A percentile compares a stretch with the other conserved stretches of the same genome.
Conservation (phyloP, 441 rosid genomes). For the Adansonia madagascariensis region DNA sequence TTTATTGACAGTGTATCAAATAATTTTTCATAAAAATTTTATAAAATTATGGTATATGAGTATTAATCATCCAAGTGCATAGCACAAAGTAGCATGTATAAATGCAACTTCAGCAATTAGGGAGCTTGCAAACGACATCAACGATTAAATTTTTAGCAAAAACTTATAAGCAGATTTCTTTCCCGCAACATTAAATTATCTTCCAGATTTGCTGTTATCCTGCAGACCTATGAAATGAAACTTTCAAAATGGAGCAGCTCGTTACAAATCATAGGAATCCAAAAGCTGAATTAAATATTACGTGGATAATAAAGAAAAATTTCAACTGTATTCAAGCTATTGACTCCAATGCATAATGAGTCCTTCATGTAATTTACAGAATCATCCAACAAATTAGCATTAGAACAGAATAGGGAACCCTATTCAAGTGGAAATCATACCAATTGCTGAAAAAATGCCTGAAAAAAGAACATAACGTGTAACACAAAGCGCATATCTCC, state of each 20-base stretch:
- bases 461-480: slow-evolving; percentile 26
- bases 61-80: no score
- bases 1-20: no score
- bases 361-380: slow-evolving; percentile 41
- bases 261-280: not conserved
- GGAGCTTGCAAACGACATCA: no score
- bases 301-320: slow-evolving; percentile 17
- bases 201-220: no score
- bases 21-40: no score
- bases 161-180: no score
- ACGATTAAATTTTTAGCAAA: no score
- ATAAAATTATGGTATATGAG: no score
- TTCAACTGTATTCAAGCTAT: slow-evolving; percentile 32
- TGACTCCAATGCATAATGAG: slow-evolving; percentile 26
- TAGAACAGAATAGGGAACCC: slow-evolving; percentile 29
- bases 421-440: slow-evolving; percentile 34
- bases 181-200: no score
- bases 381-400: slow-evolving; percentile 37
- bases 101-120: no score
- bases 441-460: slow-evolving; percentile 22
- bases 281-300: not conserved
- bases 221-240: no score
- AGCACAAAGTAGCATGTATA: no score
- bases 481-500: slow-evolving; percentile 28
- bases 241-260: not conserved